Percentiles rank a stretch among this genome's conserved stretches.
These are phyloP conservation scores for Trichoderma sp. DNA, from an alignment of 2,329 filamentous ascomycete genomes.

Conservation along the genomic window DNA sequence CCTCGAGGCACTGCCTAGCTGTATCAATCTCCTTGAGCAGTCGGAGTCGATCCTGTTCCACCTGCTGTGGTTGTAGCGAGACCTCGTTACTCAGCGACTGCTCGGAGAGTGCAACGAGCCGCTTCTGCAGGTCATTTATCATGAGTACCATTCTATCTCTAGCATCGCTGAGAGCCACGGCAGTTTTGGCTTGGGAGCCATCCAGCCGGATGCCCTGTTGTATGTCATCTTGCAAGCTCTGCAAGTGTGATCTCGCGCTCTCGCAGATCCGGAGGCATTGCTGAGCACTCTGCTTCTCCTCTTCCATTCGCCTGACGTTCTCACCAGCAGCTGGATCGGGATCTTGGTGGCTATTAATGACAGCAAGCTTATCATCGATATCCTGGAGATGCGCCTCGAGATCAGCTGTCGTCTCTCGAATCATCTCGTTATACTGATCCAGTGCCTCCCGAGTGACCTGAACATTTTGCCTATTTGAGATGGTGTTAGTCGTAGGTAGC, in stretches of 20 bases:
- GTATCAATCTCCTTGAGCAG: slow-evolving; percentile 10
- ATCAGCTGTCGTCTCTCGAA: slow-evolving; percentile 24
- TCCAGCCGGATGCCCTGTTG: background rate
- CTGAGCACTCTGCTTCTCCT: slow-evolving; percentile 18
- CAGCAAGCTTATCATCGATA: slow-evolving; percentile 14
- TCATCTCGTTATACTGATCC: slow-evolving; percentile 24
- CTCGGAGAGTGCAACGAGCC: background rate
- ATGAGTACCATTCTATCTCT: slow-evolving; percentile 5
- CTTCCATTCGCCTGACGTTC: background rate
- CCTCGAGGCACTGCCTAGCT: slow-evolving; percentile 10
- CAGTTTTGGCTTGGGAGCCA: background rate
- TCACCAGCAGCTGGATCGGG: background rate
- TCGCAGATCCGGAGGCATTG: slow-evolving; percentile 21
- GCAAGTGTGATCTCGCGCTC: background rate
- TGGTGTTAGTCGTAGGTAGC: background rate
- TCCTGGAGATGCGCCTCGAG: slow-evolving; percentile 17
- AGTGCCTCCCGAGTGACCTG: slow-evolving; percentile 22
- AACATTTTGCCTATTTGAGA: background rate
- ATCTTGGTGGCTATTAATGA: background rate
- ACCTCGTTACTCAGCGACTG: background rate
- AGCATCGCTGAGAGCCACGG: background rate
- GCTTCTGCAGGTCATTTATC: background rate
- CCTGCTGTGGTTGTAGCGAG: background rate
- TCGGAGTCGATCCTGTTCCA: background rate
- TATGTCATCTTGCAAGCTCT: background rate